phyloP scores from a whole-genome alignment of 179 eudicot species.

The Pouteria campechiana region DNA sequence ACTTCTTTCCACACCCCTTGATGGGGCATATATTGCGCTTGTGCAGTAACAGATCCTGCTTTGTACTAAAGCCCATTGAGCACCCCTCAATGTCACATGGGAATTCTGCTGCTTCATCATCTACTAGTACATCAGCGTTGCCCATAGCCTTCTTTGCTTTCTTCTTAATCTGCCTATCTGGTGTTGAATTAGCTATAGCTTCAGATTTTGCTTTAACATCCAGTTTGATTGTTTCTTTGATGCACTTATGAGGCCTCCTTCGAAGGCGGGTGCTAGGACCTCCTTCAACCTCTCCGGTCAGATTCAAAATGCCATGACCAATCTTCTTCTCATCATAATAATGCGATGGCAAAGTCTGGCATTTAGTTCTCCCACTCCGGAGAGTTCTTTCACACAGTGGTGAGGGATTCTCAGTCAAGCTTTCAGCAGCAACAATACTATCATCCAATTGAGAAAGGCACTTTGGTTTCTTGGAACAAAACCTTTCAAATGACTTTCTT shows the following conservation, averaged over 20 bases:
- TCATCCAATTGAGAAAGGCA: conserved; percentile 26
- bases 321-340: conserved; percentile 5
- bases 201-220: conserved; percentile 24
- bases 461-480: conserved; percentile 25
- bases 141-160: conserved; percentile 13
- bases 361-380: conserved; percentile 19
- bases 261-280: conserved; percentile 81
- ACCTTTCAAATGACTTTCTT: conserved; percentile 24
- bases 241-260: conserved; percentile 36
- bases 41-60: conserved; percentile 58
- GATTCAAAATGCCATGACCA: conserved; percentile 20
- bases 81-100: conserved; percentile 84
- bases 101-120: conserved; percentile 40
- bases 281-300: too few relatives aligned
- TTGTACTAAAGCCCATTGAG: conserved; percentile 66
- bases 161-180: conserved; percentile 17
- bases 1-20: conserved; percentile 80
- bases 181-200: conserved; percentile 20
- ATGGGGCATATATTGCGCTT: conserved; percentile 77
- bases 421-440: conserved; percentile 20
- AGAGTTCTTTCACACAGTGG: conserved; percentile 14
- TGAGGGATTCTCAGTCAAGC: conserved; percentile 11
- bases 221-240: conserved; percentile 16
- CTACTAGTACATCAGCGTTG: conserved; percentile 14
- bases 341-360: conserved; percentile 10